Conservation (phyloP, 2,329 filamentous ascomycete species). For the Colletotrichum siamense region DNA sequence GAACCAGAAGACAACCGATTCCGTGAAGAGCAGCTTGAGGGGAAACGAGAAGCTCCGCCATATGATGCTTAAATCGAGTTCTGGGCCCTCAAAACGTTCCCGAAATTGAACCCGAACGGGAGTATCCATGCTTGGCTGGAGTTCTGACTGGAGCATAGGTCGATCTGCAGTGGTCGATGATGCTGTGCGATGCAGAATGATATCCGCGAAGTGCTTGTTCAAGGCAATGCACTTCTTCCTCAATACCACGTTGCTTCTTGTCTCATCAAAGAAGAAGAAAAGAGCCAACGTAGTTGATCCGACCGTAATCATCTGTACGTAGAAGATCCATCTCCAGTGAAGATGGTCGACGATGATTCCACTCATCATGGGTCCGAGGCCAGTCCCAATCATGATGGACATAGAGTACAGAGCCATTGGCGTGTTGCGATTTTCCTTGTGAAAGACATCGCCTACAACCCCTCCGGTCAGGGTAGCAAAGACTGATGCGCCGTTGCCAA, state of each 20-base stretch:
- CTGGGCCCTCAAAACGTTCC: constrained; percentile 9
- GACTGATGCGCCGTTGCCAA: constrained; percentile 64
- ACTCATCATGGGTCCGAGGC: constrained; percentile 64
- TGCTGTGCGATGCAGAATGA: neutral
- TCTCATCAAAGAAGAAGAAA: constrained; percentile 68
- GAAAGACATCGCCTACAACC: constrained; percentile 71
- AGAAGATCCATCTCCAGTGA: constrained; percentile 73
- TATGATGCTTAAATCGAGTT: constrained; percentile 28
- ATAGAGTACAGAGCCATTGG: constrained; percentile 73
- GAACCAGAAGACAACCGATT: constrained; percentile 70
- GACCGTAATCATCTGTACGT: constrained; percentile 66
- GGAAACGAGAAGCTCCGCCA: constrained; percentile 35
- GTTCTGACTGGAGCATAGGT: neutral
- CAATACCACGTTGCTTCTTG: constrained; percentile 70
- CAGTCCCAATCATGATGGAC: constrained; percentile 66
- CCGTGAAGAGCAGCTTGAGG: constrained; percentile 55
- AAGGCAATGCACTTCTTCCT: constrained; percentile 62
- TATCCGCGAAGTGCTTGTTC: constrained; percentile 44
- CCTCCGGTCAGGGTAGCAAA: constrained; percentile 59
- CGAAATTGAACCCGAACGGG: neutral
- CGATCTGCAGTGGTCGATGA: neutral
- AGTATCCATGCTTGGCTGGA: no score
- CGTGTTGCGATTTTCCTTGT: constrained; percentile 66
- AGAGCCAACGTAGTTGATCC: constrained; percentile 60
- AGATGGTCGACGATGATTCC: constrained; percentile 64